Conservation (phyloP, 495 filamentous ascomycete genomes). For the Apiosordaria backusii region DNA sequence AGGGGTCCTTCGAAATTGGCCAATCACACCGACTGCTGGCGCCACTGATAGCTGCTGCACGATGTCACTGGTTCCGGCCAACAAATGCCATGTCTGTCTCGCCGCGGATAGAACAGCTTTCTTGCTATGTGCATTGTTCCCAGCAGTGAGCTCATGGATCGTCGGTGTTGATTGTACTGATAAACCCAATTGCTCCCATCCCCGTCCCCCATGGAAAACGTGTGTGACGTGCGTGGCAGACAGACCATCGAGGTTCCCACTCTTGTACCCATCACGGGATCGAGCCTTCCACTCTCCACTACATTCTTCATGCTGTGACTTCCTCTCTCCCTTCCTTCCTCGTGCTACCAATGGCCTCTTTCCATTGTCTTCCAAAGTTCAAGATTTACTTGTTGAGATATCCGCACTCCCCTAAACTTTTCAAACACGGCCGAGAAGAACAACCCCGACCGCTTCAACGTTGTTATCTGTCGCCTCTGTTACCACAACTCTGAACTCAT, state of each 20-base stretch:
- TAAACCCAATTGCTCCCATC: neutral
- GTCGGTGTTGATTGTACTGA: neutral
- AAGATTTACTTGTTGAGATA: neutral
- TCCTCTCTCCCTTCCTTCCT: neutral
- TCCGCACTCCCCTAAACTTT: too few relatives aligned
- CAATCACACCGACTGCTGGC: slow-evolving; percentile 15
- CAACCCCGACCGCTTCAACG: neutral
- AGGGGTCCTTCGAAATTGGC: slow-evolving; percentile 7
- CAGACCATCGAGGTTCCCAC: neutral
- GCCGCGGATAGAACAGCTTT: neutral
- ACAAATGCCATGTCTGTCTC: neutral
- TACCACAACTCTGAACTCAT: neutral
- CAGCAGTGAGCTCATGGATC: slow-evolving; percentile 4
- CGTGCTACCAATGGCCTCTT: neutral
- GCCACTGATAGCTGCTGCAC: slow-evolving; percentile 20
- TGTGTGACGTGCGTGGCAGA: neutral
- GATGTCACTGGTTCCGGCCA: slow-evolving; percentile 21
- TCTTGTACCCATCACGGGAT: neutral
- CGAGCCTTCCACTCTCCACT: neutral
- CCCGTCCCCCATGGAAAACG: neutral
- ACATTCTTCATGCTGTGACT: neutral
- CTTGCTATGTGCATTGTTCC: neutral
- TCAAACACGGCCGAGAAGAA: neutral
- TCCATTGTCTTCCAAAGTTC: neutral
- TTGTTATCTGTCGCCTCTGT: neutral